Conservation (phyloP, 2,329 filamentous ascomycete species). For the Herpotrichia juniperi region DNA sequence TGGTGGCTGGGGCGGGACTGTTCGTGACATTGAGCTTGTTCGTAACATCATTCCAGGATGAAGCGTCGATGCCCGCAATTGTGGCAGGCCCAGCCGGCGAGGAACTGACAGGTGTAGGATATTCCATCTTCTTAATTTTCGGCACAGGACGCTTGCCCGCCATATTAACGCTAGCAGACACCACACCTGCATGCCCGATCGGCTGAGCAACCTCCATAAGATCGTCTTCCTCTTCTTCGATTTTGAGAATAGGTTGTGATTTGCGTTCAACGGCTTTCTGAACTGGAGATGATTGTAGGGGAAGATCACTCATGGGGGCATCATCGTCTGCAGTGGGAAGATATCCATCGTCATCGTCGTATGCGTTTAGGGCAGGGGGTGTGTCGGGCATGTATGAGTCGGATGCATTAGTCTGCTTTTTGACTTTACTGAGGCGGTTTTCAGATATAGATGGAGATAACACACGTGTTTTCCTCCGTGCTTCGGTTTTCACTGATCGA, state of each 20-base stretch:
- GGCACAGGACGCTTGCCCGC: slow-evolving; percentile 78
- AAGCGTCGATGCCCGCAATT: slow-evolving; percentile 70
- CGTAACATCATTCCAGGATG: slow-evolving; percentile 87
- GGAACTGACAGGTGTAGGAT: slow-evolving; percentile 75
- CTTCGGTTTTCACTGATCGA: slow-evolving; percentile 71
- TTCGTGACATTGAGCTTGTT: slow-evolving; percentile 84
- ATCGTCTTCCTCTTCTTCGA: slow-evolving; percentile 73
- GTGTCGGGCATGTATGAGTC: slow-evolving; percentile 55
- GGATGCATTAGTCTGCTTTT: slow-evolving; percentile 28
- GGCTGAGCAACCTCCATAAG: slow-evolving; percentile 86
- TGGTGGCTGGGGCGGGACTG: slow-evolving; percentile 66
- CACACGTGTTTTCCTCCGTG: slow-evolving; percentile 78
- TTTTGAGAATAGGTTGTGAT: slow-evolving; percentile 59
- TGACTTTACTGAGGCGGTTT: slow-evolving; percentile 35
- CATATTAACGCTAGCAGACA: slow-evolving; percentile 79
- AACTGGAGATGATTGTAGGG: slow-evolving; percentile 81
- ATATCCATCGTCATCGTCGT: slow-evolving; percentile 63
- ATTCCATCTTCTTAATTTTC: slow-evolving; percentile 70
- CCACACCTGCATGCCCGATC: slow-evolving; percentile 67
- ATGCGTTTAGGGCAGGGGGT: slow-evolving; percentile 44
- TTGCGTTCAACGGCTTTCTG: slow-evolving; percentile 79
- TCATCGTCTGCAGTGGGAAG: slow-evolving; percentile 66
- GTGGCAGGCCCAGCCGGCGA: slow-evolving; percentile 71
- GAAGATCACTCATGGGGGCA: slow-evolving; percentile 82
- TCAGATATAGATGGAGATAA: slow-evolving; percentile 74